A percentile compares a stretch with the other conserved stretches of the same genome.
These are phyloP conservation scores for Asclepias syriaca DNA, from an alignment of 257 asterid genomes.

Conservation along the genomic window DNA sequence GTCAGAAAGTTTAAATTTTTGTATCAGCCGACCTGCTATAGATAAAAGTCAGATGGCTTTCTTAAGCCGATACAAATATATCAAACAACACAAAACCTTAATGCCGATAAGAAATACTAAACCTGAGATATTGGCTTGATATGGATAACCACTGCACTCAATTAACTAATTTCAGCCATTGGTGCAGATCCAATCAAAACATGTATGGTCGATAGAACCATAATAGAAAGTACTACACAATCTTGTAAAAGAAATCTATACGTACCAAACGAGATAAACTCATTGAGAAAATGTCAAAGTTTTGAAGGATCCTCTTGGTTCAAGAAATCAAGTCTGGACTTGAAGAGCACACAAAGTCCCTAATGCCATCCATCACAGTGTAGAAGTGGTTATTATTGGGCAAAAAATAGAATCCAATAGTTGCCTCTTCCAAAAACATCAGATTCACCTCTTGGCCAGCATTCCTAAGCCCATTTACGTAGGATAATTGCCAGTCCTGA, in stretches of 20 bases:
- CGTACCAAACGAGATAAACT: neutral
- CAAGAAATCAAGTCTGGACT: neutral
- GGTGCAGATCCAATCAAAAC: neutral
- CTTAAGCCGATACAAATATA: neutral
- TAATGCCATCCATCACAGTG: constrained; percentile 61
- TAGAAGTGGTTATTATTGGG: constrained; percentile 72
- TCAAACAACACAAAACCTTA: constrained; percentile 10
- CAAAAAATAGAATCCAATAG: constrained; percentile 83
- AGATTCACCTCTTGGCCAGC: constrained; percentile 50
- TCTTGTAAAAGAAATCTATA: neutral
- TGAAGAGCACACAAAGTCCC: constrained; percentile 37
- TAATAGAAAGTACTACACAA: neutral
- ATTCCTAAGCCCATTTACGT: constrained; percentile 52
- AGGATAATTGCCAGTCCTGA: constrained; percentile 77
- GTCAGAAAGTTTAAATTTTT: constrained; percentile 1
- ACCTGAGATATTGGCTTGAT: constrained; percentile 1
- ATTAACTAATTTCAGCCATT: constrained; percentile 8
- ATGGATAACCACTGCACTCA: neutral
- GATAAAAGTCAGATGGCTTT: constrained; percentile 3
- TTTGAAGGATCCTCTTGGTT: neutral
- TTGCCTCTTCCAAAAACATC: constrained; percentile 61
- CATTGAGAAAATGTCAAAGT: neutral
- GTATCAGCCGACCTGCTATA: constrained; percentile 3
- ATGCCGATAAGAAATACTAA: constrained; percentile 2
- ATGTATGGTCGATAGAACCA: neutral